These are phyloP conservation scores for Penicillium oxalicum DNA, from an alignment of 2,329 filamentous ascomycete genomes.

Conservation along the genomic window DNA sequence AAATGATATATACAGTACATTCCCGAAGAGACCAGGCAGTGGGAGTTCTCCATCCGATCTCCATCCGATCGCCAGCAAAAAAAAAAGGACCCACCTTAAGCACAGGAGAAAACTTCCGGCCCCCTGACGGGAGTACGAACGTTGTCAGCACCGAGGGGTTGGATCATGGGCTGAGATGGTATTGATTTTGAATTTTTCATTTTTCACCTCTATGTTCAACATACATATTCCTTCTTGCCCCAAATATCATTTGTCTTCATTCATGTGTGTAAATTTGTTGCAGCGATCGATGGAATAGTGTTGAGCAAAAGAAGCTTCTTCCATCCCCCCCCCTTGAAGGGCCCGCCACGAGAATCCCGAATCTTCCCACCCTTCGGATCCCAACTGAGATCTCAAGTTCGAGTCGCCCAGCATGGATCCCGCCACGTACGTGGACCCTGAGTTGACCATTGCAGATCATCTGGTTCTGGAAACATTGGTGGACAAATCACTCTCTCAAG, in stretches of 20 bases:
- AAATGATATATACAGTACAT: no score
- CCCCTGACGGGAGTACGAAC: conserved; percentile 4
- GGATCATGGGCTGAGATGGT: not conserved
- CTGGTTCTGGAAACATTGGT: conserved; percentile 37
- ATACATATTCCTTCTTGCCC: no score
- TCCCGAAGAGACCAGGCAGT: no score
- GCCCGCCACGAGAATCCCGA: no score
- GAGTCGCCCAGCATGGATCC: conserved; percentile 23
- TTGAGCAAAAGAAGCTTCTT: no score
- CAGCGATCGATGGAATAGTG: no score
- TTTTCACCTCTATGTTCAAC: no score
- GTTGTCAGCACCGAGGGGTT: conserved; percentile 4
- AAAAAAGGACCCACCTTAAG: conserved; percentile 6
- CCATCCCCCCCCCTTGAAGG: no score
- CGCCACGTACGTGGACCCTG: conserved; percentile 25
- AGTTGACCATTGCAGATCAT: conserved; percentile 36
- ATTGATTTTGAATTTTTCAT: not conserved
- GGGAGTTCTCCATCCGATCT: not conserved
- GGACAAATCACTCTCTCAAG: conserved; percentile 20
- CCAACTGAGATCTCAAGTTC: not conserved
- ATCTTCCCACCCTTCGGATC: not conserved
- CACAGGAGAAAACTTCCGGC: conserved; percentile 9
- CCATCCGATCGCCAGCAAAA: not conserved
- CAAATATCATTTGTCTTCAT: no score
- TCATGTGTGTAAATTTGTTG: no score